Conservation (phyloP, 1,284 basidiomycete species). For the Cutaneotrichosporon sp. region DNA sequence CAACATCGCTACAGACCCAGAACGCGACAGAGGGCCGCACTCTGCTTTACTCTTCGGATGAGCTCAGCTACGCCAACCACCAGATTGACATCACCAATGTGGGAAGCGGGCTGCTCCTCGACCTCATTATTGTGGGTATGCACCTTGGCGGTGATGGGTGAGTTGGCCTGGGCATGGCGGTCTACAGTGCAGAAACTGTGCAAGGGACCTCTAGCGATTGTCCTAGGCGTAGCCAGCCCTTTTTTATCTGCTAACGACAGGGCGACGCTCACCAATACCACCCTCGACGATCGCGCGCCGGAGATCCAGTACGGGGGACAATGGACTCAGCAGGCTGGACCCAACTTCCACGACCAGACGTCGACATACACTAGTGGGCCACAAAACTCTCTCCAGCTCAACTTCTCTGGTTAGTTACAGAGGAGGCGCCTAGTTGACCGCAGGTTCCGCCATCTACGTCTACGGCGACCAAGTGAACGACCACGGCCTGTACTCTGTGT, state of each 20-base stretch:
- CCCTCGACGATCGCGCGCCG: constrained; percentile 36
- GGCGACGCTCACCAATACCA: constrained; percentile 38
- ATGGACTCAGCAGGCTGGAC: constrained; percentile 44
- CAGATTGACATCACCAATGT: constrained; percentile 29
- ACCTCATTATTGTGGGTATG: constrained; percentile 31
- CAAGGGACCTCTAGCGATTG: no score
- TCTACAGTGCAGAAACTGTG: neutral
- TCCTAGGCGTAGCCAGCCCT: no score
- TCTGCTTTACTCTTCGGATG: constrained; percentile 24
- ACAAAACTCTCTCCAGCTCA: constrained; percentile 32
- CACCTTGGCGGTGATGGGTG: constrained; percentile 38
- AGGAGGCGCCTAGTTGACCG: constrained; percentile 2
- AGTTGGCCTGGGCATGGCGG: constrained; percentile 3
- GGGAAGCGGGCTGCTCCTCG: constrained; percentile 37
- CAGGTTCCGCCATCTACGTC: constrained; percentile 46
- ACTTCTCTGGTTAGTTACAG: constrained; percentile 43
- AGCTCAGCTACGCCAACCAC: constrained; percentile 26
- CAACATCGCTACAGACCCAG: constrained; percentile 8
- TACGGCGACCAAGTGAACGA: constrained; percentile 51
- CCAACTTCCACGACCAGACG: constrained; percentile 37
- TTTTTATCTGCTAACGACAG: constrained; percentile 27
- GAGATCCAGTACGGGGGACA: constrained; percentile 36
- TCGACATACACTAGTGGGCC: constrained; percentile 38
- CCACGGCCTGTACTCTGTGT: constrained; percentile 45
- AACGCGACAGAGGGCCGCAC: constrained; percentile 25